Evolutionary conservation across 148 eudicot genomes (phyloP).

Genomic region (Amaranthus palmeri): DNA sequence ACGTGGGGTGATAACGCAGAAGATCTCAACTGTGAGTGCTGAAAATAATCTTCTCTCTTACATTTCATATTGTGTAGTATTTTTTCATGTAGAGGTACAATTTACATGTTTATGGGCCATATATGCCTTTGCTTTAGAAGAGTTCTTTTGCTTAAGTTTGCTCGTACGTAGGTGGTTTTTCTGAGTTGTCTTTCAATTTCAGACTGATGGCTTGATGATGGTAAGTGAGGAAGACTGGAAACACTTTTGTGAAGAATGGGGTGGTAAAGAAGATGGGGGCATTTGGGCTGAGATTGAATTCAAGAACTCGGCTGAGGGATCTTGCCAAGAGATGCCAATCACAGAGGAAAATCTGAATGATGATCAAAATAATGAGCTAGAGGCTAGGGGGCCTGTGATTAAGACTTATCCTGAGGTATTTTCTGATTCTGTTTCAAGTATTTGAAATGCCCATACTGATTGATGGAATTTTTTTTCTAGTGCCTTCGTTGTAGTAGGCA

Average conservation of each 20-base stretch:
- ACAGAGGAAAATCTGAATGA: constrained; percentile 43
- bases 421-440: constrained; percentile 7
- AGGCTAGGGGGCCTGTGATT: constrained; percentile 40
- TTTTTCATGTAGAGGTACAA: not conserved
- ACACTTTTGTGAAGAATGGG: constrained; percentile 82
- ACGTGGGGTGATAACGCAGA: constrained; percentile 66
- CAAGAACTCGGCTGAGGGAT: constrained; percentile 34
- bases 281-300: constrained; percentile 60
- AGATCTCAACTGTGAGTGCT: constrained; percentile 57
- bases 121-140: not conserved
- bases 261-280: constrained; percentile 51
- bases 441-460: not conserved
- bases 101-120: not conserved
- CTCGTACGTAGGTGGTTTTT: not conserved
- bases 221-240: constrained; percentile 79
- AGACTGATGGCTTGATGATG: constrained; percentile 71
- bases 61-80: not conserved
- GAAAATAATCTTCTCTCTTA: not conserved
- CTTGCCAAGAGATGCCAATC: constrained; percentile 42
- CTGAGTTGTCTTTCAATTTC: constrained; percentile 21
- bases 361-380: constrained; percentile 44
- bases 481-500: not conserved
- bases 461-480: not conserved
- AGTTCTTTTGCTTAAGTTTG: not conserved
- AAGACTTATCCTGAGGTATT: constrained; percentile 78